These are phyloP conservation scores for Leptographium radiaticola DNA, from an alignment of 2,329 filamentous ascomycete genomes.

Conservation along the genomic window DNA sequence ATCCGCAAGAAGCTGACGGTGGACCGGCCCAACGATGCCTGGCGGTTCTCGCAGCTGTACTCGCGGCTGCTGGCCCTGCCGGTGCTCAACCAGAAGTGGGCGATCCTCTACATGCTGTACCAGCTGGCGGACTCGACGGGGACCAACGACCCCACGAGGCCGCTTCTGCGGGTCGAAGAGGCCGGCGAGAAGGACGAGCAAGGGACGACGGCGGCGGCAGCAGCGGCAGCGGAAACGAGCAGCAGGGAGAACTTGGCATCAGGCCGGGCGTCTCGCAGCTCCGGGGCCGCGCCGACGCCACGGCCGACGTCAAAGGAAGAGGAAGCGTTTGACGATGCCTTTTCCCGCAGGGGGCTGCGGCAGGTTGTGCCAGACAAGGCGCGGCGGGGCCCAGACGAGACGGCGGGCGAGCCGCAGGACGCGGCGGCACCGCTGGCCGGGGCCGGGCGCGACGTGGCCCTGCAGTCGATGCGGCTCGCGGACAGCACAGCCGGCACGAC, in stretches of 20 bases:
- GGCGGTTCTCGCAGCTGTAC: conserved; percentile 83
- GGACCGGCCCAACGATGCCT: conserved; percentile 63
- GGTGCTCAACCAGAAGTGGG: conserved; percentile 92
- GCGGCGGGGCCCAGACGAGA: conserved; percentile 23
- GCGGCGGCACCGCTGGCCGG: conserved; percentile 21
- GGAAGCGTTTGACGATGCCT: conserved; percentile 37
- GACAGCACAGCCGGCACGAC: conserved; percentile 43
- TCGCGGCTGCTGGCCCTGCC: conserved; percentile 79
- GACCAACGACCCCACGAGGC: conserved; percentile 36
- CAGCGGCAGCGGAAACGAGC: too few species aligned
- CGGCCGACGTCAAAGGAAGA: conserved; percentile 27
- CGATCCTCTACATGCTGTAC: conserved; percentile 82
- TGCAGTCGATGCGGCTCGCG: conserved; percentile 44
- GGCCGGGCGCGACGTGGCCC: conserved; percentile 27
- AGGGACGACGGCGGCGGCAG: too few species aligned
- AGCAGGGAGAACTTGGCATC: not conserved
- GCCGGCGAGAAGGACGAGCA: not conserved
- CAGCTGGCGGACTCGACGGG: conserved; percentile 60
- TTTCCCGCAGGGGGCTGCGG: conserved; percentile 38
- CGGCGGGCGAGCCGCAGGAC: conserved; percentile 6
- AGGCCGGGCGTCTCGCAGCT: not conserved
- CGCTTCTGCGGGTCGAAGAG: conserved; percentile 19
- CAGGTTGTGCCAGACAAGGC: conserved; percentile 28
- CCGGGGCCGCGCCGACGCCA: not conserved
- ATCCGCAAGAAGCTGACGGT: conserved; percentile 82